Evolutionary conservation across 148 eudicot genomes (phyloP).

Genomic region (Silene conica): DNA sequence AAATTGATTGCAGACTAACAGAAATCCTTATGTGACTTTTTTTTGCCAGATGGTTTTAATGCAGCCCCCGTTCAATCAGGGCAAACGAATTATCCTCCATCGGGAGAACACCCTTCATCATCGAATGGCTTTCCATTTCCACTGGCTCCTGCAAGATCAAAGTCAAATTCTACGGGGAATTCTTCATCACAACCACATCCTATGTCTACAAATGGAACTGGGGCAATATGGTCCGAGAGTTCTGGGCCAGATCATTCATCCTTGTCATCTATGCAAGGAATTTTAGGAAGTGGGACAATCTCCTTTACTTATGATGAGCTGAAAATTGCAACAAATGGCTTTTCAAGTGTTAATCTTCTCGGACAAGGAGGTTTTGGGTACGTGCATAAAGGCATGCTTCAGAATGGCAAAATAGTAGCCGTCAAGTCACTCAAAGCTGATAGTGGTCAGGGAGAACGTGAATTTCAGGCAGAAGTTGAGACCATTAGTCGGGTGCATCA

Average conservation of each 20-base stretch:
- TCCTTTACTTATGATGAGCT: slow-evolving; percentile 74
- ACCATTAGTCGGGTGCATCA: slow-evolving; percentile 97
- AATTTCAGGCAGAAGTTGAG: slow-evolving; percentile 94
- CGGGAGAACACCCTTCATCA: slow-evolving; percentile 37
- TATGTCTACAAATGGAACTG: slow-evolving; percentile 46
- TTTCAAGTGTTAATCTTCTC: slow-evolving; percentile 72
- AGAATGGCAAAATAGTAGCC: slow-evolving; percentile 82
- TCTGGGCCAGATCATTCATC: slow-evolving; percentile 42
- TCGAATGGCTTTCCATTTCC: slow-evolving; percentile 40
- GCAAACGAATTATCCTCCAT: slow-evolving; percentile 33
- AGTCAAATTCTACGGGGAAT: slow-evolving; percentile 36
- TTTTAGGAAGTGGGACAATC: slow-evolving; percentile 55
- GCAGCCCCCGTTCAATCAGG: slow-evolving; percentile 48
- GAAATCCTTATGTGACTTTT: slow-evolving; percentile 5
- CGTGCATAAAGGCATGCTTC: slow-evolving; percentile 85
- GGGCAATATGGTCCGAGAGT: slow-evolving; percentile 53
- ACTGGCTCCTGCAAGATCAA: slow-evolving; percentile 30
- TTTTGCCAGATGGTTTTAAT: slow-evolving; percentile 44
- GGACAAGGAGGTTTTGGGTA: slow-evolving; percentile 98
- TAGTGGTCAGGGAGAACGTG: slow-evolving; percentile 92
- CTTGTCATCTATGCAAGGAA: slow-evolving; percentile 51
- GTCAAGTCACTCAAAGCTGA: slow-evolving; percentile 83
- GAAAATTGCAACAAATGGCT: slow-evolving; percentile 84
- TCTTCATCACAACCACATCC: slow-evolving; percentile 34
- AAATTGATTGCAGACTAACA: neutral